Percentiles rank a stretch among this genome's conserved stretches.
These are phyloP conservation scores for Solanum tacnaense DNA, from an alignment of 257 asterid genomes.

Conservation along the genomic window DNA sequence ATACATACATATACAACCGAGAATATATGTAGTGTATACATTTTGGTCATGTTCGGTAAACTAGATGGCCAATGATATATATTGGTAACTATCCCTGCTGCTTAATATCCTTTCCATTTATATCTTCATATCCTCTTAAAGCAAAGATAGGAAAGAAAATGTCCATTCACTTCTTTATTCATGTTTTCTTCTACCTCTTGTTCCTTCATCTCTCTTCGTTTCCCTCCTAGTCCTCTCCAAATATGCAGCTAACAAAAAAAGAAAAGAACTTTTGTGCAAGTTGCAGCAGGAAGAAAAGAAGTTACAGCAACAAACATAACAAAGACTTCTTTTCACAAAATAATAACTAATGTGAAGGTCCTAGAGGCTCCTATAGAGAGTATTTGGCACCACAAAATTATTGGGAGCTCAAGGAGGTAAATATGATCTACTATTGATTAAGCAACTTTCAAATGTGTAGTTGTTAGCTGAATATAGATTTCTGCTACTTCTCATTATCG, in stretches of 20 bases:
- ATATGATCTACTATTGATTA: background rate
- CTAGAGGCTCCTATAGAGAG: background rate
- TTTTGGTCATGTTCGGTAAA: background rate
- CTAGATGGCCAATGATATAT: background rate
- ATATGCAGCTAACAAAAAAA: background rate
- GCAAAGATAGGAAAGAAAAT: background rate
- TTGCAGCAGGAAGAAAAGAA: background rate
- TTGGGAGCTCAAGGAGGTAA: background rate
- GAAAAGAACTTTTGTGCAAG: background rate
- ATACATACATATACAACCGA: background rate
- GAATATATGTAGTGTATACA: background rate
- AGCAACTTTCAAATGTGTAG: background rate
- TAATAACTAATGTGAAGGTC: background rate
- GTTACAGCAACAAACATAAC: background rate
- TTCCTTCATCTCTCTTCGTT: background rate
- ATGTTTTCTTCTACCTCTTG: background rate
- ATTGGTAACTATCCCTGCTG: background rate
- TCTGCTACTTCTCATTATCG: background rate
- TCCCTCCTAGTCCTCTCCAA: background rate
- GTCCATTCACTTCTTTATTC: background rate
- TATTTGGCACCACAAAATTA: background rate
- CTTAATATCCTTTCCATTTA: constrained; percentile 2
- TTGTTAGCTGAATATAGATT: background rate
- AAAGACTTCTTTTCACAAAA: background rate
- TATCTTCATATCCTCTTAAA: background rate